Percentiles rank a stretch among this genome's conserved stretches.
phyloP scores from a whole-genome alignment of 2,329 filamentous ascomycete genomes.

The Penicillium sp. region DNA sequence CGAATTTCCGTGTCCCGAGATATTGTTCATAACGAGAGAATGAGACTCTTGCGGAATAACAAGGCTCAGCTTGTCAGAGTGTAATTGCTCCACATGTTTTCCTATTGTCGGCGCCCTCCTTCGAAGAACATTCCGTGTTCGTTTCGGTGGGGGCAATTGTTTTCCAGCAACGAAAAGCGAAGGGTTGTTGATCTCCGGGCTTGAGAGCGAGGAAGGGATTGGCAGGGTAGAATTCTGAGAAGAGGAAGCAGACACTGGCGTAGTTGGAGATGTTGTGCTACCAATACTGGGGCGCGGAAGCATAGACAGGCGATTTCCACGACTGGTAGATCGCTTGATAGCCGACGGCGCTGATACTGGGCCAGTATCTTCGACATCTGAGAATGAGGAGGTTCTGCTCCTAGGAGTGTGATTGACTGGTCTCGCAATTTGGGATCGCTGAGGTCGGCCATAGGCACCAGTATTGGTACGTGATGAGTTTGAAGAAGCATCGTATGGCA shows the following conservation, averaged over 20 bases:
- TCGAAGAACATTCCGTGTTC: slow-evolving; percentile 42
- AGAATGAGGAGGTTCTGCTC: slow-evolving; percentile 31
- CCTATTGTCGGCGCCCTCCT: slow-evolving; percentile 45
- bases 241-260: slow-evolving; percentile 17
- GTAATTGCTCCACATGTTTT: slow-evolving; percentile 30
- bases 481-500: slow-evolving; percentile 30
- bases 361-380: slow-evolving; percentile 28
- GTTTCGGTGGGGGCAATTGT: slow-evolving; percentile 23
- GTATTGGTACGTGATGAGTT: slow-evolving; percentile 24
- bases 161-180: slow-evolving; percentile 15
- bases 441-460: slow-evolving; percentile 19
- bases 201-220: slow-evolving; percentile 15
- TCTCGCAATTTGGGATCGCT: slow-evolving; percentile 30
- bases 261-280: slow-evolving; percentile 19
- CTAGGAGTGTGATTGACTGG: slow-evolving; percentile 21
- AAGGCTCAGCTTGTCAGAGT: slow-evolving; percentile 32
- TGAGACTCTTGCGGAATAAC: slow-evolving; percentile 29
- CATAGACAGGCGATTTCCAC: slow-evolving; percentile 29
- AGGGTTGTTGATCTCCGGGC: slow-evolving; percentile 16
- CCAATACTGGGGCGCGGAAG: slow-evolving; percentile 32
- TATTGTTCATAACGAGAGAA: slow-evolving; percentile 19
- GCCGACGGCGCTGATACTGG: slow-evolving; percentile 20
- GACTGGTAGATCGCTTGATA: slow-evolving; percentile 23
- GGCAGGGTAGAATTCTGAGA: slow-evolving; percentile 12
- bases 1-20: slow-evolving; percentile 10